phyloP scores from a whole-genome alignment of 1,284 basidiomycete genomes.

The Ganoderma multipileum region DNA sequence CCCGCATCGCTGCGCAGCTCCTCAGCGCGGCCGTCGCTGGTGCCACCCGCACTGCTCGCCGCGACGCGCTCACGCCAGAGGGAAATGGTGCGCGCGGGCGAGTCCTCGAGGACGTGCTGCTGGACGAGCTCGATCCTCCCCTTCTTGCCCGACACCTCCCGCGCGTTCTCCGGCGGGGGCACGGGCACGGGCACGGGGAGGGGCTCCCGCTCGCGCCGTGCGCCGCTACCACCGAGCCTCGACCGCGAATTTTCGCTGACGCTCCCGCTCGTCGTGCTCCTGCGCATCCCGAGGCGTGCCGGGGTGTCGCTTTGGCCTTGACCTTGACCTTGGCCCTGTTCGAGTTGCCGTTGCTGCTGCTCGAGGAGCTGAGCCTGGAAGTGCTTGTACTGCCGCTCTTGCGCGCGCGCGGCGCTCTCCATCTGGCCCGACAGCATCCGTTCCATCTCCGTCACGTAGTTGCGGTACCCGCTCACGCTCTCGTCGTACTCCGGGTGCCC shows the following conservation, averaged over 20 bases:
- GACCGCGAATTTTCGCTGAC: slow-evolving; percentile 19
- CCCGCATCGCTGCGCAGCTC: slow-evolving; percentile 14
- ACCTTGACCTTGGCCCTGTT: slow-evolving; percentile 1
- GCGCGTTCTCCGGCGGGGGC: slow-evolving; percentile 33
- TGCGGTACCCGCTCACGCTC: slow-evolving; percentile 45
- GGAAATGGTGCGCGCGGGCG: slow-evolving; percentile 44
- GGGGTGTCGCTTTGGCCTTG: slow-evolving; percentile 3
- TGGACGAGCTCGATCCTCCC: slow-evolving; percentile 42
- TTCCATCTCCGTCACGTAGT: slow-evolving; percentile 56
- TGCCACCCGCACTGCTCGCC: slow-evolving; percentile 32
- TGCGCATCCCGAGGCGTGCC: slow-evolving; percentile 4
- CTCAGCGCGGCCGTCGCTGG: neutral
- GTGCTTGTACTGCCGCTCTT: slow-evolving; percentile 20
- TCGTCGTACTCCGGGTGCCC: slow-evolving; percentile 42
- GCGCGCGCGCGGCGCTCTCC: slow-evolving; percentile 33
- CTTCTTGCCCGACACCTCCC: slow-evolving; percentile 35
- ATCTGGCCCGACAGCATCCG: slow-evolving; percentile 48
- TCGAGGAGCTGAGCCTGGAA: slow-evolving; percentile 2
- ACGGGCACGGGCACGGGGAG: slow-evolving; percentile 6
- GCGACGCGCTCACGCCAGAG: slow-evolving; percentile 47
- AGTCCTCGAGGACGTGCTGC: slow-evolving; percentile 43
- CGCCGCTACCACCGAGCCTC: neutral
- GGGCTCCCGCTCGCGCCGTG: slow-evolving; percentile 7
- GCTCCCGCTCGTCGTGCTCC: slow-evolving; percentile 19
- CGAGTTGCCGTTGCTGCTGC: slow-evolving; percentile 4